Conservation (phyloP, 257 asterid species). For the Nicotiana noctiflora region DNA sequence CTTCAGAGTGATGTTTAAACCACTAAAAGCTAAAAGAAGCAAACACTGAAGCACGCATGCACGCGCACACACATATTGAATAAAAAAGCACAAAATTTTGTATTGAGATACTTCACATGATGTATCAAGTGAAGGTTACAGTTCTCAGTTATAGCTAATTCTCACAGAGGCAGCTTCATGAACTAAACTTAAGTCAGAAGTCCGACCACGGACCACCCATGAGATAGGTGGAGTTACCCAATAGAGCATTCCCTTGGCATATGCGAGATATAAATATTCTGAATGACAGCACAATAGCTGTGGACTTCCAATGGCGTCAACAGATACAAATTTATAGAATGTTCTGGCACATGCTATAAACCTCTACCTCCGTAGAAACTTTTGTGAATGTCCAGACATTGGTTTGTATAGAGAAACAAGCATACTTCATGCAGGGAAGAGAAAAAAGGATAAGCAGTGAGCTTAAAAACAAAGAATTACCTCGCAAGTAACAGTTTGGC, state of each 20-base stretch:
- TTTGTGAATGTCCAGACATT: background rate
- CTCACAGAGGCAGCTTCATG: background rate
- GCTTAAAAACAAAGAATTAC: constrained; percentile 26
- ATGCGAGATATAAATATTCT: background rate
- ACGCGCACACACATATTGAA: background rate
- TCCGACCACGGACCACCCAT: background rate
- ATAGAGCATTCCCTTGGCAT: background rate
- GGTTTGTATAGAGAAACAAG: background rate
- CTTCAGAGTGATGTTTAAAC: background rate
- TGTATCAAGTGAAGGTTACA: background rate
- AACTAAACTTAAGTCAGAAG: background rate
- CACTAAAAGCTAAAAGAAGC: background rate
- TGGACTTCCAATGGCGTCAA: background rate
- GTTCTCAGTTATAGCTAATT: background rate
- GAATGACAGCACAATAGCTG: background rate
- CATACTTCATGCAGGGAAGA: background rate
- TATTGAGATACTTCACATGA: background rate
- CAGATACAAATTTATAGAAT: background rate
- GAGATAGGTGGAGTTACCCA: background rate
- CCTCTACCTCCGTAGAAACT: background rate
- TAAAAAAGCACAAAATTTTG: background rate
- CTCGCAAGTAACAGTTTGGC: constrained; percentile 65
- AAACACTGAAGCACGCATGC: background rate
- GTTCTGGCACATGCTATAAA: background rate
- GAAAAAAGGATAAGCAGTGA: background rate